Base-by-base conservation (phyloP, 495 filamentous ascomycete species). In the Haplographium delicatum region DNA sequence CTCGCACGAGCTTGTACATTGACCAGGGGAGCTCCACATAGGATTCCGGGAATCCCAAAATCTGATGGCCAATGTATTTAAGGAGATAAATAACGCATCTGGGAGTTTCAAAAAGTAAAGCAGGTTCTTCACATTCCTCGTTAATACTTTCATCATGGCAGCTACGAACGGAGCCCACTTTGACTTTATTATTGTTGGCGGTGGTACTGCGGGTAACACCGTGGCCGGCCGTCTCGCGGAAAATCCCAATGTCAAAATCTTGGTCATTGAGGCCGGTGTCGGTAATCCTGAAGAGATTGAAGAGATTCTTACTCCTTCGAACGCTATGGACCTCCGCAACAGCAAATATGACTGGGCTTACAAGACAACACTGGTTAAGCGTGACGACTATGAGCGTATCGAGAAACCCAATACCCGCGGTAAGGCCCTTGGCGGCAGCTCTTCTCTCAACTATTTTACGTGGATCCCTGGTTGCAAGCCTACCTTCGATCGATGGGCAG, bases 161-260 rank as follows among this genome's bases (percentile, higher is more conserved):
- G n/a, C n/a, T n/a, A n/a, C n/a, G n/a, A n/a, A n/a, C n/a, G n/a
- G n/a, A n/a, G n/a, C n/a, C n/a, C n/a, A n/a, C n/a, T 35, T 35
- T 11, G 33, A 35, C 11, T 35, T 35, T 2, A 35, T 35, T n/a
- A n/a, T 35, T 11, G 33, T 35, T 16, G 33, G 33, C 18, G 89
- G 87, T 44, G 89, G 89, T 60, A 93, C 89, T 22, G 88, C 89
- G 5, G 89, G 89, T 43, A 85, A 88, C 62, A 85, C 88, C 28
- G 81, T 95, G 57, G 89, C 86, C 35, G 65, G 65, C 5, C 65
- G 68, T 42, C 56, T 71, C 2, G 72, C 68, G 20, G 80, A 82
- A 44, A 65, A 73, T 47, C 57, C 64, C 11, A 40, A 64, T 26
- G 56, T 69, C 1, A 30, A 53, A 4, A 68, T 82, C 8, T 44